Conservation (phyloP, 768 basidiomycete species). For the Suillus luteus region DNA sequence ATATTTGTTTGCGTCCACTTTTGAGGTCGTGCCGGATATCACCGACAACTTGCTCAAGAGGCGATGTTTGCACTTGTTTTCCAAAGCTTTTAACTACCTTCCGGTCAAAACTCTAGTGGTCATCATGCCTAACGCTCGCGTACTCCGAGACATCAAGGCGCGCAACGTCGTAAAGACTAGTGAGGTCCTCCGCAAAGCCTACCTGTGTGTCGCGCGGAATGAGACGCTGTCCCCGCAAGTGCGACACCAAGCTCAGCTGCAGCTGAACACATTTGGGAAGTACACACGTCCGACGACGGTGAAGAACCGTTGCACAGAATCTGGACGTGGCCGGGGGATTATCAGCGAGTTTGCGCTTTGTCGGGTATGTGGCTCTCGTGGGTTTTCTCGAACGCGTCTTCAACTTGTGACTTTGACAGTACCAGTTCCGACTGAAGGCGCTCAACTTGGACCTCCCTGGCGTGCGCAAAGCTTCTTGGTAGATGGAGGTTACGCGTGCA, state of each 20-base stretch:
- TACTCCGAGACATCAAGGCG: conserved; percentile 79
- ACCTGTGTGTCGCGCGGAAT: conserved; percentile 93
- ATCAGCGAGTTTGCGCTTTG: conserved; percentile 88
- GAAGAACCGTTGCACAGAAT: conserved; percentile 85
- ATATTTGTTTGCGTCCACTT: conserved; percentile 2
- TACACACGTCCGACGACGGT: conserved; percentile 86
- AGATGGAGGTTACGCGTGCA: conserved; percentile 16
- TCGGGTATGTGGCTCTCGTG: conserved; percentile 50
- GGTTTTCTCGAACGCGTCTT: not conserved
- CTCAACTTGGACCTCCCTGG: conserved; percentile 81
- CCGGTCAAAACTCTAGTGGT: conserved; percentile 12
- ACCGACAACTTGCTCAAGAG: conserved; percentile 5
- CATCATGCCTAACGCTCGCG: conserved; percentile 45
- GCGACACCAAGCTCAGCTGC: conserved; percentile 92
- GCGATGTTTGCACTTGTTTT: conserved; percentile 29
- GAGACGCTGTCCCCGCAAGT: conserved; percentile 84
- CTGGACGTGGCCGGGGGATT: conserved; percentile 84
- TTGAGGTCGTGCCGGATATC: conserved; percentile 9
- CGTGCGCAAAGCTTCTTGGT: conserved; percentile 94
- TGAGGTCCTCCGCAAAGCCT: conserved; percentile 85
- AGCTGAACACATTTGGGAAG: conserved; percentile 83
- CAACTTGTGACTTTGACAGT: conserved; percentile 47
- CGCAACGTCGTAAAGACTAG: conserved; percentile 68
- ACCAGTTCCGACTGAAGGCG: conserved; percentile 88
- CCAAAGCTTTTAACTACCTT: not conserved